Percentiles rank a stretch among this genome's conserved stretches.
Evolutionary conservation across 2,329 filamentous ascomycete species (phyloP).

Genomic region (Pestalotiopsis sp.): DNA sequence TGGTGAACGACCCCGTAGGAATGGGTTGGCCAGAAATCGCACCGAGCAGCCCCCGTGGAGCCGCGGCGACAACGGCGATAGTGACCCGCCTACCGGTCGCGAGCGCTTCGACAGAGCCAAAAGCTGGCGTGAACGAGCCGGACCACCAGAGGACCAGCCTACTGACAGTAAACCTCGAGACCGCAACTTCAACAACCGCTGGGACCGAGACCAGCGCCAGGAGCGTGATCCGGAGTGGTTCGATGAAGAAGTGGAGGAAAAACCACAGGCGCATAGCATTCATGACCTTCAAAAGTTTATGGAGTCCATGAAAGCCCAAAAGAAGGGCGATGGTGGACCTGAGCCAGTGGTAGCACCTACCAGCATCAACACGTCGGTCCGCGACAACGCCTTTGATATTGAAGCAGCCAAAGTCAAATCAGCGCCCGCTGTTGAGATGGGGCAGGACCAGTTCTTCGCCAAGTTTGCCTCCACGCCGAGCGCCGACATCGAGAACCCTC

Average conservation of each 20-base stretch:
- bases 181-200: constrained; percentile 4
- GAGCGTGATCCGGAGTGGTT: constrained; percentile 93
- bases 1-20: constrained; percentile 59
- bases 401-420: constrained; percentile 59
- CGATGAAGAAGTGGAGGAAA: constrained; percentile 72
- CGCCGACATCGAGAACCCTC: constrained; percentile 54
- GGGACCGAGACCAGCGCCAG: constrained; percentile 53
- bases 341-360: constrained; percentile 36
- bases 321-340: constrained; percentile 36
- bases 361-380: constrained; percentile 34
- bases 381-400: constrained; percentile 42
- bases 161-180: constrained; percentile 5
- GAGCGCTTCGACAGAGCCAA: constrained; percentile 61
- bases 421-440: constrained; percentile 65
- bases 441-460: constrained; percentile 78
- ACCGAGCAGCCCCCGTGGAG: constrained; percentile 73
- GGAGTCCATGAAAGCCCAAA: constrained; percentile 80
- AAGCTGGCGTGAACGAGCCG: constrained; percentile 66
- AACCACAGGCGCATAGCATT: constrained; percentile 73
- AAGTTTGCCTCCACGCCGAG: constrained; percentile 47
- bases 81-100: constrained; percentile 38
- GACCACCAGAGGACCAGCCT: constrained; percentile 25
- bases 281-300: constrained; percentile 96
- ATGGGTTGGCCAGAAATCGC: constrained; percentile 66
- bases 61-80: constrained; percentile 54